Evolutionary conservation across 371 early-diverging fungal genomes (phyloP).

Genomic region (Lichtheimia ornata): DNA sequence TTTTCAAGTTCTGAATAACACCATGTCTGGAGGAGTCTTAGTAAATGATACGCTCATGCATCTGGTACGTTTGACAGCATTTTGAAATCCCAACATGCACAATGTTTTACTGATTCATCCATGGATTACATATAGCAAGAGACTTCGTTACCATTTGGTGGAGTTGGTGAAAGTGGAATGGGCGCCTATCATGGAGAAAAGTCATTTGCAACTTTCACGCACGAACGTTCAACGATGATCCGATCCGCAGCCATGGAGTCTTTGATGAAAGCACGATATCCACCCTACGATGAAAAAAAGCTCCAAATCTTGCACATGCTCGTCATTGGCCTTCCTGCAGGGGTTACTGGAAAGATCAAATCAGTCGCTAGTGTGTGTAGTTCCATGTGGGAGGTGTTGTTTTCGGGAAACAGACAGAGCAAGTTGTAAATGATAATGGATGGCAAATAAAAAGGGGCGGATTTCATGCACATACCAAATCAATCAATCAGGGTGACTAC

Average conservation of each 20-base stretch:
- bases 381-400: slow-evolving; percentile 33
- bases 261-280: slow-evolving; percentile 48
- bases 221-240: slow-evolving; percentile 60
- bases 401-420: slow-evolving; percentile 5
- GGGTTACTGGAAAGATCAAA: slow-evolving; percentile 26
- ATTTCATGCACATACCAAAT: no score
- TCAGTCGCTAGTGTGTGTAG: slow-evolving; percentile 25
- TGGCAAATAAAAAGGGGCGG: no score
- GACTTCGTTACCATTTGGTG: slow-evolving; percentile 80
- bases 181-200: slow-evolving; percentile 81
- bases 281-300: slow-evolving; percentile 49
- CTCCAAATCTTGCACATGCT: slow-evolving; percentile 24
- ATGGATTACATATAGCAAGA: slow-evolving; percentile 27
- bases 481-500: no score
- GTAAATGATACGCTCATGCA: slow-evolving; percentile 77
- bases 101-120: not conserved
- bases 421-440: slow-evolving; percentile 16
- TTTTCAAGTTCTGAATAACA: slow-evolving; percentile 38
- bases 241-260: slow-evolving; percentile 51
- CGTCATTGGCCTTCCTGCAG: slow-evolving; percentile 31
- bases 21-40: slow-evolving; percentile 67
- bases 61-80: slow-evolving; percentile 15
- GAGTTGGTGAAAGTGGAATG: slow-evolving; percentile 80
- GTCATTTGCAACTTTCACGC: slow-evolving; percentile 78
- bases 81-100: not conserved